Evolutionary conservation across 768 basidiomycete species (phyloP).

Genomic region (Tylopilus rubrobrunneus): DNA sequence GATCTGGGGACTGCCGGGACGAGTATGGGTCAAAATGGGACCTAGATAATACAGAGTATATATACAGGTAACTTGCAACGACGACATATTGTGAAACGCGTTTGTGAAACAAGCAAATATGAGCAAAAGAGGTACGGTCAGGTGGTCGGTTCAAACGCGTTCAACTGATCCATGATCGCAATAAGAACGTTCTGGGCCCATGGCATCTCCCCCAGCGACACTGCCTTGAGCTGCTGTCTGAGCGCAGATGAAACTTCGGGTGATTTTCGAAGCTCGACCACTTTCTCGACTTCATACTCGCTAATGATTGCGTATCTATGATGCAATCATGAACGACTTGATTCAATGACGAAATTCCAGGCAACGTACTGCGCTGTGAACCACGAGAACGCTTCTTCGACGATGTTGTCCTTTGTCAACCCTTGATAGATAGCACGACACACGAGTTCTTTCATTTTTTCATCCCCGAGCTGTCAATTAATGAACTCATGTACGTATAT

Average conservation of each 20-base stretch:
- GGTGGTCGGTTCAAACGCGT: conserved; percentile 2
- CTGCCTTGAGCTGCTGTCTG: conserved; percentile 20
- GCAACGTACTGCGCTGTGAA: conserved; percentile 30
- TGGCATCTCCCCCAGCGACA: conserved; percentile 25
- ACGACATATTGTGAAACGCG: neutral
- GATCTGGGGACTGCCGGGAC: conserved; percentile 61
- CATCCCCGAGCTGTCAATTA: conserved; percentile 17
- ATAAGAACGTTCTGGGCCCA: conserved; percentile 21
- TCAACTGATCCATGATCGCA: conserved; percentile 24
- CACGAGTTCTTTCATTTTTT: conserved; percentile 25
- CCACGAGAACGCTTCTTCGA: conserved; percentile 29
- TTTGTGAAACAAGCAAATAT: neutral
- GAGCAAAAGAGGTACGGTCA: neutral
- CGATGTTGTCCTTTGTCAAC: conserved; percentile 23
- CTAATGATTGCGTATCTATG: conserved; percentile 15
- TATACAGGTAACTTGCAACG: neutral
- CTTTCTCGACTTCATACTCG: conserved; percentile 16
- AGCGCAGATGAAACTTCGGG: conserved; percentile 20
- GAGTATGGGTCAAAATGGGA: conserved; percentile 44
- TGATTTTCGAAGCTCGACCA: conserved; percentile 19
- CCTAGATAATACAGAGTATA: conserved; percentile 8
- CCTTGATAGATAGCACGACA: conserved; percentile 21
- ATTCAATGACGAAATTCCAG: neutral
- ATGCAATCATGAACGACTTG: neutral
- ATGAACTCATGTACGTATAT: neutral